Conservation (phyloP, 257 asterid species). For the Euphrasia confusa region DNA sequence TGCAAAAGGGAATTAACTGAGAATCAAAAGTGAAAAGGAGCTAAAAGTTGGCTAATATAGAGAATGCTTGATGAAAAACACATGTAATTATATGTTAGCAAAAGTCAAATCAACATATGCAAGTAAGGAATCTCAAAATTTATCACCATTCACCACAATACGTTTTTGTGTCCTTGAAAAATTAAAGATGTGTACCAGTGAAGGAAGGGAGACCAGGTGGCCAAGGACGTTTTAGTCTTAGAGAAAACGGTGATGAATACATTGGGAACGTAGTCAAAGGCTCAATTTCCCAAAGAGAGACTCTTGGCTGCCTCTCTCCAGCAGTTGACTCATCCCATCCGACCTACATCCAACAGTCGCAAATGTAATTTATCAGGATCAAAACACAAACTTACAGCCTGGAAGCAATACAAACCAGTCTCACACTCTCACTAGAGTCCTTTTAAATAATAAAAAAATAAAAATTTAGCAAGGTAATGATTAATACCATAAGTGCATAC, state of each 20-base stretch:
- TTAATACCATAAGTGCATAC: conserved; percentile 23
- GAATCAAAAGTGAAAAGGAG: not conserved
- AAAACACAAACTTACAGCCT: not conserved
- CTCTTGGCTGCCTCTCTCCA: conserved; percentile 77
- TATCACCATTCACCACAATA: no score
- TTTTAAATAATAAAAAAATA: not conserved
- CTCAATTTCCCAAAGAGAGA: conserved; percentile 84
- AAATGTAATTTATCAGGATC: not conserved
- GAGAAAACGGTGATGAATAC: conserved; percentile 64
- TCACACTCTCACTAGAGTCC: not conserved
- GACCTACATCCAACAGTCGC: conserved; percentile 38
- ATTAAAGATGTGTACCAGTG: conserved; percentile 33
- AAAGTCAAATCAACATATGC: no score
- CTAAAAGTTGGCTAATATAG: not conserved
- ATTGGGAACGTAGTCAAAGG: conserved; percentile 75
- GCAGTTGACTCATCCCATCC: conserved; percentile 92
- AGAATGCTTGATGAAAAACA: not conserved
- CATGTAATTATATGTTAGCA: not conserved
- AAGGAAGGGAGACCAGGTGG: conserved; percentile 61
- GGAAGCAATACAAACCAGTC: not conserved
- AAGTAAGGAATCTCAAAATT: no score
- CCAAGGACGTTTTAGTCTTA: conserved; percentile 76
- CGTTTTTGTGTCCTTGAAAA: not conserved
- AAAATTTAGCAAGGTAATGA: not conserved
- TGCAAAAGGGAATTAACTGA: not conserved